Base-by-base conservation (phyloP, 2,329 filamentous ascomycete genomes). In the Cryphonectria radicalis region DNA sequence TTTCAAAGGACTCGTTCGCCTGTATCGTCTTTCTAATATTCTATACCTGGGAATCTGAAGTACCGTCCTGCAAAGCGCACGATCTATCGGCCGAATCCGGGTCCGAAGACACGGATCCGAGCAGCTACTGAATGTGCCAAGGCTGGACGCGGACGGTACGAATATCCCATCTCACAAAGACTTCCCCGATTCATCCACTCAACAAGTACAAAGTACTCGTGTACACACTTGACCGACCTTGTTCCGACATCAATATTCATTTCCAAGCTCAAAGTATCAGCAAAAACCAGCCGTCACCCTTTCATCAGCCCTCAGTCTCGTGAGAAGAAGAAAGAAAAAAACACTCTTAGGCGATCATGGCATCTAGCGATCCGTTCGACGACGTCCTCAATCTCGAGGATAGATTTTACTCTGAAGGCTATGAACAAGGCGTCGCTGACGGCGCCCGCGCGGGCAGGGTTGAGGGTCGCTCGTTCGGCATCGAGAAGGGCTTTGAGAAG, bases 401-500 rank as follows among this genome's bases (percentile, higher is more conserved):
- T 69, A 80, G 84, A 72, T 97, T 95, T 84, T 97, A 98, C 84
- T 84, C 88, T 62, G 90, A 95, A 81, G 96, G 96, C 72, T 95
- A 94, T 83, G 81, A 85, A 7, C 87, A 93, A 69, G 96, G 96
- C 60, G 81, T 89, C 64, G 83, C 86, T 57, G 95, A 97, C 81
- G 96, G 96, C 72, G 84, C 89, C 57, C 87, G 87, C 72, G 91
- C 93, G 43, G 96, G 96, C 55, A 90, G 91, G 71, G 90, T 93
- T 74, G 96, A 99, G 85, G 96, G 96, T 73, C 92, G 94, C 67
- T 89, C 94, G 28, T 94, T 98, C 78, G 96, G 95, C 0, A 89
- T 98, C 59, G 92, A 97, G 79, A 96, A 95, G 74, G 95, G 95
- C 0, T 98, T 96, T 76, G 93, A 97, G 77, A 98, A 97, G 82